phyloP scores from a whole-genome alignment of 2,329 filamentous ascomycete genomes.

The Trichoderma semiorbis region DNA sequence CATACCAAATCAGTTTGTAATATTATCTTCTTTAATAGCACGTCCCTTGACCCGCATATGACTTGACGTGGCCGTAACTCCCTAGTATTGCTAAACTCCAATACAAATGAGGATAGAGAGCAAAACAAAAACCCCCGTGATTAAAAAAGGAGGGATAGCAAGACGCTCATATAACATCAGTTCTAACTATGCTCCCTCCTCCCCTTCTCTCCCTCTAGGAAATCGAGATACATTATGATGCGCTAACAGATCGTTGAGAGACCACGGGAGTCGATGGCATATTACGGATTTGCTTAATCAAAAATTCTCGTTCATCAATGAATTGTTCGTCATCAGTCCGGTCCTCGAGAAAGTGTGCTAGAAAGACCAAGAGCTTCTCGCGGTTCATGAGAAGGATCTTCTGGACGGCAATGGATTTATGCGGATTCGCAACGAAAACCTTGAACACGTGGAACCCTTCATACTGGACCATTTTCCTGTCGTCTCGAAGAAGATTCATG shows the following conservation, averaged over 20 bases:
- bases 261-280: constrained; percentile 58
- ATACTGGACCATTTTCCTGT: constrained; percentile 98
- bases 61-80: constrained; percentile 3
- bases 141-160: background rate
- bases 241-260: constrained; percentile 40
- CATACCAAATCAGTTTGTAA: constrained; percentile 6
- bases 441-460: constrained; percentile 99
- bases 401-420: constrained; percentile 95
- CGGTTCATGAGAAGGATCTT: constrained; percentile 96
- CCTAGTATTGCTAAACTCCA: constrained; percentile 6
- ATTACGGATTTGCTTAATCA: constrained; percentile 87
- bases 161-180: constrained; percentile 1
- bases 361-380: constrained; percentile 82
- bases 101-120: constrained; percentile 7
- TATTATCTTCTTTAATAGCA: constrained; percentile 5
- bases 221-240: constrained; percentile 16
- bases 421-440: constrained; percentile 97
- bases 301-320: constrained; percentile 93
- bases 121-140: background rate
- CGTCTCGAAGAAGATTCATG: constrained; percentile 94
- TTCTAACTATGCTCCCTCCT: constrained; percentile 5
- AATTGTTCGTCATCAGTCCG: constrained; percentile 97
- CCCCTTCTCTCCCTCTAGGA: background rate
- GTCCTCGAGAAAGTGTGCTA: constrained; percentile 90
- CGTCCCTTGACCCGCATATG: background rate